phyloP scores from a whole-genome alignment of 441 rosid genomes.

The Gossypium laxum region DNA sequence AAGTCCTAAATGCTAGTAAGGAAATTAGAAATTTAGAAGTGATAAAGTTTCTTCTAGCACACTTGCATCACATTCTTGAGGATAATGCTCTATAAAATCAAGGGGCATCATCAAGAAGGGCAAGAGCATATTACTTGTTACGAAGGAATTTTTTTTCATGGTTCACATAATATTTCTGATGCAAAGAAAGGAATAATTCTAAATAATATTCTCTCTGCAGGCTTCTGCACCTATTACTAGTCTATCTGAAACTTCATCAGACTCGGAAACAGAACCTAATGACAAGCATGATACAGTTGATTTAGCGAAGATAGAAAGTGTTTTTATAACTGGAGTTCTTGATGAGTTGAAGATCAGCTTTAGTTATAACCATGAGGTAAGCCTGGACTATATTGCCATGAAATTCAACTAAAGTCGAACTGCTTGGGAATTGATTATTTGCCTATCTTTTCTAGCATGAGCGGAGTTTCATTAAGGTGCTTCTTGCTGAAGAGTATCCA shows the following conservation, averaged over 20 bases:
- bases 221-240: slow-evolving; percentile 69
- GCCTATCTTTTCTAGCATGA: slow-evolving; percentile 42
- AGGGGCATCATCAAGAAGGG: neutral
- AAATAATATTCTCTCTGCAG: slow-evolving; percentile 32
- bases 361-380: slow-evolving; percentile 60
- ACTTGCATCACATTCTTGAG: neutral
- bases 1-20: slow-evolving; percentile 5
- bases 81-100: neutral
- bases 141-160: neutral
- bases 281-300: slow-evolving; percentile 32
- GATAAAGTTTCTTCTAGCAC: slow-evolving; percentile 1
- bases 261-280: slow-evolving; percentile 52
- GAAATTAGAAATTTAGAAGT: neutral
- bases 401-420: slow-evolving; percentile 14
- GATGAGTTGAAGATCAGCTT: slow-evolving; percentile 82
- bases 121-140: neutral
- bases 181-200: neutral
- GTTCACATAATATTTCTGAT: neutral
- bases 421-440: slow-evolving; percentile 25
- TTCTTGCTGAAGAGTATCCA: slow-evolving; percentile 66
- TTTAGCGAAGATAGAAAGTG: slow-evolving; percentile 43
- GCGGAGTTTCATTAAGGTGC: slow-evolving; percentile 55
- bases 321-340: slow-evolving; percentile 78
- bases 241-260: slow-evolving; percentile 89
- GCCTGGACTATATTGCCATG: slow-evolving; percentile 13